Evolutionary conservation across 75 land plant genomes (phyloP).

Genomic region (Pseudotsuga menziesii): DNA sequence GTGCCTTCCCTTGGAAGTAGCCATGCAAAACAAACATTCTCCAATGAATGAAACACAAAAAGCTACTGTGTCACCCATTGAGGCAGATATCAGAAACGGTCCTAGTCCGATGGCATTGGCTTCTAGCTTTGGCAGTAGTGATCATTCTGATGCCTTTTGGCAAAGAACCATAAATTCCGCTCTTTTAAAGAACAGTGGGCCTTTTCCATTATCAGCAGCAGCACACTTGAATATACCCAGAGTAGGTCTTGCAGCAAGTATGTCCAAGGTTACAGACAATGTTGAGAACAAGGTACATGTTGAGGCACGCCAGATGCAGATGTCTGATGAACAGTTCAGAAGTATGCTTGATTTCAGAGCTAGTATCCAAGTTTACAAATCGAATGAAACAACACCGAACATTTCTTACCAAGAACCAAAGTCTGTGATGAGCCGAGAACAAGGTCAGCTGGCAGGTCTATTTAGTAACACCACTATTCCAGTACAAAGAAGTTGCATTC

Average conservation of each 20-base stretch:
- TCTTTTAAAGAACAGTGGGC: constrained; percentile 2
- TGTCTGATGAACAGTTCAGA: constrained; percentile 8
- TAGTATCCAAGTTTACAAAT: neutral
- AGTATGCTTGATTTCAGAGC: constrained; percentile 5
- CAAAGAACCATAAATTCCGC: constrained; percentile 4
- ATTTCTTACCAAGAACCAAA: constrained; percentile 6
- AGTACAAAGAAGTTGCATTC: constrained; percentile 9
- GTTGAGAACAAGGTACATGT: neutral
- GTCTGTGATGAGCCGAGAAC: neutral
- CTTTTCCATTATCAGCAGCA: constrained; percentile 9
- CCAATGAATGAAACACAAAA: neutral
- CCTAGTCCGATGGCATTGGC: neutral
- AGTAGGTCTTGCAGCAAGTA: neutral
- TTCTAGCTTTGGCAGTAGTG: constrained; percentile 6
- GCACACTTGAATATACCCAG: constrained; percentile 5
- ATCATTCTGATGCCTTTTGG: constrained; percentile 13
- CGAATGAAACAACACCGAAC: neutral
- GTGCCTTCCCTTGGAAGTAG: neutral
- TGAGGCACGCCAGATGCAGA: neutral
- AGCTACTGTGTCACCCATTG: neutral
- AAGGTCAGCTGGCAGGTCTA: constrained; percentile 12
- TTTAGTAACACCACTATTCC: neutral
- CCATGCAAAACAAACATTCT: constrained; percentile 2
- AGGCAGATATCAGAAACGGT: neutral
- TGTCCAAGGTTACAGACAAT: constrained; percentile 1